Percentiles rank a stretch among this genome's conserved stretches.
These are phyloP conservation scores for Rhynchospora breviuscula DNA, from an alignment of 176 grass and related monocot species.

Conservation along the genomic window DNA sequence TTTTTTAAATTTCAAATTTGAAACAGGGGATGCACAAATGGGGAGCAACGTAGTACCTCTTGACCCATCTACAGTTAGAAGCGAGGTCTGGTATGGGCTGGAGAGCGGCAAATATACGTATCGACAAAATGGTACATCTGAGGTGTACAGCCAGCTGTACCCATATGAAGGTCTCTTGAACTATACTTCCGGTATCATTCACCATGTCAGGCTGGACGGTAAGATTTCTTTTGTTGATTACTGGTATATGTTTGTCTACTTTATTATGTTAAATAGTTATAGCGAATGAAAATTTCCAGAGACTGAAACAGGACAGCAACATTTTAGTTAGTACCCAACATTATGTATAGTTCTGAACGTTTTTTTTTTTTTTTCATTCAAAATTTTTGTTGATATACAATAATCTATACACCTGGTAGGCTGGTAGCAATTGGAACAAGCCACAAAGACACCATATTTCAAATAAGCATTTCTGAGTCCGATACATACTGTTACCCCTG, in stretches of 20 bases:
- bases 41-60: constrained; percentile 41
- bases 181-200: constrained; percentile 75
- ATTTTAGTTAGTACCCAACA: neutral
- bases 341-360: neutral
- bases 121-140: constrained; percentile 39
- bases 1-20: neutral
- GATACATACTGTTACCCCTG: neutral
- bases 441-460: neutral
- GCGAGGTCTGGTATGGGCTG: constrained; percentile 64
- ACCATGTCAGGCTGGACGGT: constrained; percentile 69
- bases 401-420: neutral
- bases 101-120: constrained; percentile 32
- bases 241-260: neutral
- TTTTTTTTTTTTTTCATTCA: neutral
- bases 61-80: constrained; percentile 48
- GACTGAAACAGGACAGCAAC: neutral
- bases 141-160: constrained; percentile 91
- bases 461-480: neutral
- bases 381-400: neutral
- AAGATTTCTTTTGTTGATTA: neutral
- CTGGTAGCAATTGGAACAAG: neutral
- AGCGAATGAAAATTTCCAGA: neutral
- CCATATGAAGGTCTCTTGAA: constrained; percentile 71
- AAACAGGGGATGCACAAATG: constrained; percentile 39
- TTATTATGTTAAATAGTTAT: neutral